Percentiles rank a stretch among this genome's conserved stretches.
Conservation (phyloP, 1,284 basidiomycete genomes). For the Rhizoctonia solani region DNA sequence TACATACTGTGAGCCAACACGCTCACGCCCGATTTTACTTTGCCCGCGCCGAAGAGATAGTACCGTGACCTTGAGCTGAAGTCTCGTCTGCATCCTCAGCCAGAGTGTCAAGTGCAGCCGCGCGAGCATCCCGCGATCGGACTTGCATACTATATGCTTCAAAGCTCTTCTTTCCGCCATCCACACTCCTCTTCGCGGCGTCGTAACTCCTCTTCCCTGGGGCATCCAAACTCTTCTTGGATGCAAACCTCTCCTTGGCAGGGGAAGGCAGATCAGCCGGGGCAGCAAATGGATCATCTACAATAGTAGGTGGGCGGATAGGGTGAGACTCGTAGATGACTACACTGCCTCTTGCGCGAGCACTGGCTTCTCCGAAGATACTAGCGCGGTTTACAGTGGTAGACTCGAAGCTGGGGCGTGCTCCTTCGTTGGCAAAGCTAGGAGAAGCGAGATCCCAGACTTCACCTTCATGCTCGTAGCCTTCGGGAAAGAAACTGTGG, state of each 20-base stretch:
- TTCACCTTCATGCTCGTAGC: conserved; percentile 28
- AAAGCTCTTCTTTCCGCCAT: conserved; percentile 22
- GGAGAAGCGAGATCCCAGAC: conserved; percentile 33
- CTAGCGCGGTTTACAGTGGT: conserved; percentile 19
- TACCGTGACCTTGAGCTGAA: background rate
- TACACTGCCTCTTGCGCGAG: conserved; percentile 24
- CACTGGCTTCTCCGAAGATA: conserved; percentile 16
- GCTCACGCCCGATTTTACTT: background rate
- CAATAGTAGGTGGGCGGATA: background rate
- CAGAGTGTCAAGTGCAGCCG: conserved; percentile 7
- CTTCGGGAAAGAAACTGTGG: conserved; percentile 29
- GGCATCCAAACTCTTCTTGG: background rate
- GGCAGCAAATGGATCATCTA: conserved; percentile 28
- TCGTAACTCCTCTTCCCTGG: conserved; percentile 9
- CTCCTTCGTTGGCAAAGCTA: background rate
- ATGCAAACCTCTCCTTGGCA: background rate
- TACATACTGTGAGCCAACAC: background rate
- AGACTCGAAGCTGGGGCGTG: conserved; percentile 26
- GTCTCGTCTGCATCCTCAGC: conserved; percentile 18
- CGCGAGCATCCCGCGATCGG: conserved; percentile 8
- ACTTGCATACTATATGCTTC: conserved; percentile 5
- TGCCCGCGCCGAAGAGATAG: background rate
- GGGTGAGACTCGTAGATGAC: conserved; percentile 18
- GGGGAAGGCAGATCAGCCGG: background rate
- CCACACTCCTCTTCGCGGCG: conserved; percentile 5